phyloP scores from a whole-genome alignment of 164 flowering plant genomes.

The Malania oleifera region DNA sequence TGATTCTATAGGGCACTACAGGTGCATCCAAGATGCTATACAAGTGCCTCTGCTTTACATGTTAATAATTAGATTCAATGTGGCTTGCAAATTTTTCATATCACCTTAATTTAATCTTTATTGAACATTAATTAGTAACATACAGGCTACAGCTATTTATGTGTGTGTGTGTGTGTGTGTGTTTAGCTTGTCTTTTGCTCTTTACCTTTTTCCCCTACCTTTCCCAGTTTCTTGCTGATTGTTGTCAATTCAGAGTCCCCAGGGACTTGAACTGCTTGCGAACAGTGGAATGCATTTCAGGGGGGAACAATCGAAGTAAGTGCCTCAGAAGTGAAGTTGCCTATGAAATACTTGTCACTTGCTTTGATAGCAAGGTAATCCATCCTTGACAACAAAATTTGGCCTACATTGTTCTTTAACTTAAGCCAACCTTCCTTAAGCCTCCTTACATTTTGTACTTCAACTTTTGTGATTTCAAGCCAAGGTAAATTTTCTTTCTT shows the following conservation, averaged over 20 bases:
- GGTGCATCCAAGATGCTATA: too few relatives aligned
- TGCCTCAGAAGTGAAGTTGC: conserved; percentile 65
- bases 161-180: neutral
- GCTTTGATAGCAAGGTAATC: conserved; percentile 50
- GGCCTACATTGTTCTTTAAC: too few relatives aligned
- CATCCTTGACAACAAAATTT: too few relatives aligned
- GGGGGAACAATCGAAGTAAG: conserved; percentile 49
- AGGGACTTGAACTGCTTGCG: conserved; percentile 71
- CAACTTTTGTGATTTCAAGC: too few relatives aligned
- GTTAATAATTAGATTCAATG: too few relatives aligned
- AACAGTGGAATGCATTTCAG: conserved; percentile 64
- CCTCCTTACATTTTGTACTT: too few relatives aligned
- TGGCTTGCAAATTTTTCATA: too few relatives aligned
- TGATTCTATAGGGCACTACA: too few relatives aligned
- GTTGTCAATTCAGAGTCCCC: conserved; percentile 43
- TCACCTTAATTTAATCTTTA: neutral
- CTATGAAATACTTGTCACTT: conserved; percentile 40
- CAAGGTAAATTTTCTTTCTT: too few relatives aligned
- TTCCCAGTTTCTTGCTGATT: conserved; percentile 2
- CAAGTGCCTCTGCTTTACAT: too few relatives aligned
- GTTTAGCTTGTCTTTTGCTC: neutral
- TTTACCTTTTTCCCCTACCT: neutral
- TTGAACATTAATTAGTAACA: neutral
- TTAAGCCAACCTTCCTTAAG: too few relatives aligned
- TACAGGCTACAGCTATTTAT: neutral